A percentile compares a stretch with the other conserved stretches of the same genome.
phyloP scores from a whole-genome alignment of 116 monocot genomes.

The Papilionanthe hybrid region DNA sequence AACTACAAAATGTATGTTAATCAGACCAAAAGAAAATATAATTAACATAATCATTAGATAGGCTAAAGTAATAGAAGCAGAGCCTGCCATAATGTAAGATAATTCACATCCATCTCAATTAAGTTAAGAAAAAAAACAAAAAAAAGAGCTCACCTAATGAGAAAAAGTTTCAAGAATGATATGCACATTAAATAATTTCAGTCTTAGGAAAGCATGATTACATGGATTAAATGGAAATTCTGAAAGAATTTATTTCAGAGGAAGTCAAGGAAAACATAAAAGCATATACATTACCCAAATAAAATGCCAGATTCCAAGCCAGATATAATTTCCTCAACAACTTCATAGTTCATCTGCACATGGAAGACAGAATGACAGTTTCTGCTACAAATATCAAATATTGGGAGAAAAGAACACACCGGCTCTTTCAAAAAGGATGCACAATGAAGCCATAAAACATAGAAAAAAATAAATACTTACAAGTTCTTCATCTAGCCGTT shows the following conservation, averaged over 20 bases:
- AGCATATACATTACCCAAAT: conserved; percentile 55
- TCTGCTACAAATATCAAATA: neutral
- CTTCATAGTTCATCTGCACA: conserved; percentile 72
- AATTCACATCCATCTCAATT: neutral
- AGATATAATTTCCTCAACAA: conserved; percentile 86
- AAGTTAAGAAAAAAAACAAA: no score
- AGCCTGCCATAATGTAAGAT: neutral
- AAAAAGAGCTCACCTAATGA: neutral
- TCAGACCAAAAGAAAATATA: neutral
- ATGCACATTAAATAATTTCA: neutral
- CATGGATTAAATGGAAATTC: neutral
- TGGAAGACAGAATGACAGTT: neutral
- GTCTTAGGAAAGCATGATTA: neutral
- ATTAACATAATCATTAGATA: neutral
- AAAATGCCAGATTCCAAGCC: conserved; percentile 97
- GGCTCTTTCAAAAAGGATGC: neutral
- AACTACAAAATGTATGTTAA: no score
- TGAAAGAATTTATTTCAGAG: neutral
- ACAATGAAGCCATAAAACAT: neutral
- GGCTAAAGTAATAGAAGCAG: neutral
- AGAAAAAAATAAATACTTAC: conserved; percentile 24
- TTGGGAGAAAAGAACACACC: neutral
- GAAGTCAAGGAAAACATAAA: neutral
- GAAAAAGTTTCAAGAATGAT: neutral
- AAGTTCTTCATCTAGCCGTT: conserved; percentile 72